Evolutionary conservation across 441 rosid genomes (phyloP).

Genomic region (Corymbia calophylla): DNA sequence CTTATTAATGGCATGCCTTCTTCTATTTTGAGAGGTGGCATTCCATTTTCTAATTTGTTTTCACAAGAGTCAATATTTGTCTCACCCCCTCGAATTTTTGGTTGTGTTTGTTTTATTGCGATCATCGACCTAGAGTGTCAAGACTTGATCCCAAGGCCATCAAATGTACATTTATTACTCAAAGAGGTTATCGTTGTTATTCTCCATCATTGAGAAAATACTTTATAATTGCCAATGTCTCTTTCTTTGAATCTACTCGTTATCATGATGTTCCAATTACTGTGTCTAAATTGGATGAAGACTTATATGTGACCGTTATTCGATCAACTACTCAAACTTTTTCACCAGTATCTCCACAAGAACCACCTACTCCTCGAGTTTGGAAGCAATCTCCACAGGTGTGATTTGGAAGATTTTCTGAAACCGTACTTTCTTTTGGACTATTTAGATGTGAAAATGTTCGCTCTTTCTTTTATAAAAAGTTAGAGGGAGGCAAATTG

Average conservation of each 20-base stretch:
- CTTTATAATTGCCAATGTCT: neutral
- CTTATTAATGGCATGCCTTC: neutral
- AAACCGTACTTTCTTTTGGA: neutral
- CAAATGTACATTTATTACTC: neutral
- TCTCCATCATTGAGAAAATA: neutral
- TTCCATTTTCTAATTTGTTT: neutral
- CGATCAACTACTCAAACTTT: too few species aligned
- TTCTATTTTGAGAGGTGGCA: neutral
- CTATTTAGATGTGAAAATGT: neutral
- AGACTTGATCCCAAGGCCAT: neutral
- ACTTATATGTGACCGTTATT: too few species aligned
- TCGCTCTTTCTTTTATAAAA: neutral
- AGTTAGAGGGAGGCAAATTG: neutral
- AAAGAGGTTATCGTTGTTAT: neutral
- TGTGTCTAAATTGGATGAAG: neutral
- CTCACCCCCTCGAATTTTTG: neutral
- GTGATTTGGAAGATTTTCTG: neutral
- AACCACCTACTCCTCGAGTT: too few species aligned
- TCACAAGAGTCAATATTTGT: neutral
- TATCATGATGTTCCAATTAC: neutral
- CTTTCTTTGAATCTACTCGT: neutral
- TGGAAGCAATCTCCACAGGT: neutral
- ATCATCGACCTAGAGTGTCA: neutral
- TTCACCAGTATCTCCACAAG: too few species aligned
- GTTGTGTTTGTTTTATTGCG: neutral